These are phyloP conservation scores for Penicillium turbatum DNA, from an alignment of 495 filamentous ascomycete genomes.

Conservation along the genomic window DNA sequence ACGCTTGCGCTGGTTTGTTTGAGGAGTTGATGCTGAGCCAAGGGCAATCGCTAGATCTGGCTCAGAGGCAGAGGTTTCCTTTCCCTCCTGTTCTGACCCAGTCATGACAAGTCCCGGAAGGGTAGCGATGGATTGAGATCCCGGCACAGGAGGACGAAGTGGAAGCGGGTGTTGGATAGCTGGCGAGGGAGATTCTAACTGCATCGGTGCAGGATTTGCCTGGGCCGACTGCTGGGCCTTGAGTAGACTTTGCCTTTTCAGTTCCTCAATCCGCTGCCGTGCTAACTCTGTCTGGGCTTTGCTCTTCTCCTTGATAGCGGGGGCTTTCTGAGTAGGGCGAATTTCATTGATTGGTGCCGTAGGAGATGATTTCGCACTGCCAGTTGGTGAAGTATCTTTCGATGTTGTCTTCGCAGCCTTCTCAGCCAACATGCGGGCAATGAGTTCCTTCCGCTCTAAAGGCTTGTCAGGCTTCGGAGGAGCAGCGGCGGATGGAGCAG, in stretches of 20 bases:
- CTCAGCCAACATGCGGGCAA: constrained; percentile 66
- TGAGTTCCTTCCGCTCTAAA: constrained; percentile 71
- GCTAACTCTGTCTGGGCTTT: constrained; percentile 54
- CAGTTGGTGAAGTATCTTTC: constrained; percentile 17
- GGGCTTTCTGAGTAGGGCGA: constrained; percentile 19
- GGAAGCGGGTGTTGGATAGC: constrained; percentile 41
- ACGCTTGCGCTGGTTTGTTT: constrained; percentile 59
- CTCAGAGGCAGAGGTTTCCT: constrained; percentile 5
- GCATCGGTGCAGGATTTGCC: not conserved
- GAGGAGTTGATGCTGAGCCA: constrained; percentile 27
- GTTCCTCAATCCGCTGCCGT: constrained; percentile 47
- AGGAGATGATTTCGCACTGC: constrained; percentile 7
- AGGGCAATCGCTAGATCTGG: constrained; percentile 10
- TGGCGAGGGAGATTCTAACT: constrained; percentile 1
- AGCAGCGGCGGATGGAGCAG: constrained; percentile 4
- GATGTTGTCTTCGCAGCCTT: constrained; percentile 38
- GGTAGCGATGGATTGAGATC: constrained; percentile 22
- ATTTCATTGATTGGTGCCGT: constrained; percentile 10
- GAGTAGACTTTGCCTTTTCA: constrained; percentile 42
- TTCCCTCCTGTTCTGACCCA: constrained; percentile 14
- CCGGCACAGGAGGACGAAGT: constrained; percentile 39
- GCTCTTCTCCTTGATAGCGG: constrained; percentile 46
- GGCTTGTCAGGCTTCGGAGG: constrained; percentile 38
- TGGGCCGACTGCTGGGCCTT: constrained; percentile 27
- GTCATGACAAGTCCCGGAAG: constrained; percentile 55